phyloP scores from a whole-genome alignment of 208 protist species.

The Acanthamoeba sp. region DNA sequence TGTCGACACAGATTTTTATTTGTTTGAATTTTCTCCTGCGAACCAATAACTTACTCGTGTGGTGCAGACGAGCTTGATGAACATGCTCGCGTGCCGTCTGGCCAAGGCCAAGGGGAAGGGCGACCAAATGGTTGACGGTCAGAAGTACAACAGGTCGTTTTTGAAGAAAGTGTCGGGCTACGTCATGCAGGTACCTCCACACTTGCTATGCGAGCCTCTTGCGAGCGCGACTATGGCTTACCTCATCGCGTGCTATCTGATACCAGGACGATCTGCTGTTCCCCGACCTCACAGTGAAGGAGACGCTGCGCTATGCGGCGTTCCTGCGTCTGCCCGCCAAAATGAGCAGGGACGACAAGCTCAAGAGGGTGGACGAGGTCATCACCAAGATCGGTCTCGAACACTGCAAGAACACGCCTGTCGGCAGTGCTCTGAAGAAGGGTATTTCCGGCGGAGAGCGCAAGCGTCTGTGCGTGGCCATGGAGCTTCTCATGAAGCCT shows the following conservation, averaged over 20 bases:
- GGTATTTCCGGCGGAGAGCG: conserved; percentile 82
- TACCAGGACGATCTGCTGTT: conserved; percentile 79
- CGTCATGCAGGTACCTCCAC: conserved; percentile 38
- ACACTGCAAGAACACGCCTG: conserved; percentile 45
- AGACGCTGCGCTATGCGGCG: conserved; percentile 76
- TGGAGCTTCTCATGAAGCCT: conserved; percentile 74
- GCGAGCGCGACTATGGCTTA: background rate
- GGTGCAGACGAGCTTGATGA: conserved; percentile 59
- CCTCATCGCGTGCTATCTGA: background rate
- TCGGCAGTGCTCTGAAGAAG: conserved; percentile 70
- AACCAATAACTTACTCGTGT: too few species aligned
- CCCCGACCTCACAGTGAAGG: conserved; percentile 77
- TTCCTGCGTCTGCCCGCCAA: conserved; percentile 62
- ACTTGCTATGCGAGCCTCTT: background rate
- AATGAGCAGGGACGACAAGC: conserved; percentile 51
- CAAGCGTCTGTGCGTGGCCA: conserved; percentile 78
- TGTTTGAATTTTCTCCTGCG: too few species aligned
- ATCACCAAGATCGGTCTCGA: conserved; percentile 74
- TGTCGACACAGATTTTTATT: background rate
- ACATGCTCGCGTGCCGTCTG: conserved; percentile 50
- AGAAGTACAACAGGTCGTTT: conserved; percentile 42
- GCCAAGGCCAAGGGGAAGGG: conserved; percentile 54
- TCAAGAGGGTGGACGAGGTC: conserved; percentile 49
- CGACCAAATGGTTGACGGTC: conserved; percentile 49
- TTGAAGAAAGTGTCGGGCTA: conserved; percentile 72